Evolutionary conservation across 257 asterid genomes (phyloP).

Genomic region (Rubia yunnanensis): DNA sequence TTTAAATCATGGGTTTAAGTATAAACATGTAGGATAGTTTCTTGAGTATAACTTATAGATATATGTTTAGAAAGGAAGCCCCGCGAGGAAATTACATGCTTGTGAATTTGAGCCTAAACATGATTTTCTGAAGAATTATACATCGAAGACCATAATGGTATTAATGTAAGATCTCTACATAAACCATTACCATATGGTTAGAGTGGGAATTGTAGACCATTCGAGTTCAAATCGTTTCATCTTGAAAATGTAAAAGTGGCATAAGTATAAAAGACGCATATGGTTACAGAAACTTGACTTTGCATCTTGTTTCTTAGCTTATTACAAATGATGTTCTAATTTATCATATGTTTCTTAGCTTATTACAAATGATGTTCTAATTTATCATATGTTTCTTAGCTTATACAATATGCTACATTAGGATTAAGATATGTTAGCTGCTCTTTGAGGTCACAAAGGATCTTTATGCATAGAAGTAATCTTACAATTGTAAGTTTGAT

Average conservation of each 20-base stretch:
- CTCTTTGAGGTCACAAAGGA: neutral
- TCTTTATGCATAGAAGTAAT: neutral
- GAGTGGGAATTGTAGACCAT: neutral
- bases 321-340: too few species aligned
- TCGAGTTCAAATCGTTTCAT: neutral
- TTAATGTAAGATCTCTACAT: neutral
- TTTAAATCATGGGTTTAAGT: neutral
- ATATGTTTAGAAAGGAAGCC: neutral
- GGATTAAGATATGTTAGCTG: neutral
- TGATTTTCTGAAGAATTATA: neutral
- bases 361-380: too few species aligned
- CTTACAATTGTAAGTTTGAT: neutral
- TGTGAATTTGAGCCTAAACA: neutral
- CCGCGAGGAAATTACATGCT: too few species aligned
- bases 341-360: neutral
- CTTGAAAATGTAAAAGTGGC: neutral
- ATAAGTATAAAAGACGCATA: neutral
- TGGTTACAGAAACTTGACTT: neutral
- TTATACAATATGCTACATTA: neutral
- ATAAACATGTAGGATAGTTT: too few species aligned
- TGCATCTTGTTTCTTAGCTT: neutral
- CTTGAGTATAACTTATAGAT: neutral
- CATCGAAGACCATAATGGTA: neutral
- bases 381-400: neutral
- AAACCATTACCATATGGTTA: too few species aligned